Evolutionary conservation across 352 stramenopile genomes (phyloP).

Genomic region (Saprolegnia diclina): DNA sequence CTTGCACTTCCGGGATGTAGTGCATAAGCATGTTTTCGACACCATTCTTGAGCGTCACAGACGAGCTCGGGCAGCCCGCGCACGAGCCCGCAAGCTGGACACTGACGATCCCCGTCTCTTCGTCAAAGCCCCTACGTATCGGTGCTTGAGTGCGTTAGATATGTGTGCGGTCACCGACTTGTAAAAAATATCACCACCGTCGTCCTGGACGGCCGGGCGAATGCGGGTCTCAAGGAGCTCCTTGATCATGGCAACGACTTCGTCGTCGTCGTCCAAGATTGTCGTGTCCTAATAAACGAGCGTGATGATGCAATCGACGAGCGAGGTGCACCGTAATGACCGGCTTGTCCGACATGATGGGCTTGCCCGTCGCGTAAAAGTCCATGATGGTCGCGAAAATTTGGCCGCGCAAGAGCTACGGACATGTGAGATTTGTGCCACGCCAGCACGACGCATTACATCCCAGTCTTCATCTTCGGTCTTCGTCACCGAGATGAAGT

Average conservation of each 20-base stretch:
- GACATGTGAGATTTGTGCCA: background rate
- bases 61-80: slow-evolving; percentile 95
- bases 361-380: slow-evolving; percentile 89
- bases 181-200: slow-evolving; percentile 99
- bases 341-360: slow-evolving; percentile 85
- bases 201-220: slow-evolving; percentile 97
- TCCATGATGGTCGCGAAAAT: slow-evolving; percentile 98
- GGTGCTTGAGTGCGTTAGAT: background rate
- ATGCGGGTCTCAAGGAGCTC: slow-evolving; percentile 98
- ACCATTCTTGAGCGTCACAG: slow-evolving; percentile 98
- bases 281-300: slow-evolving; percentile 61
- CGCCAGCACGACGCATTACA: slow-evolving; percentile 40
- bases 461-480: slow-evolving; percentile 91
- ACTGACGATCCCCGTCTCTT: slow-evolving; percentile 87
- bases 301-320: background rate
- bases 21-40: slow-evolving; percentile 99
- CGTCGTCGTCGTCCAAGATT: slow-evolving; percentile 95
- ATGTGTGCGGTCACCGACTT: slow-evolving; percentile 31
- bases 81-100: slow-evolving; percentile 94
- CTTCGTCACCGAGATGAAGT: slow-evolving; percentile 99
- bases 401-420: slow-evolving; percentile 73
- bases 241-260: slow-evolving; percentile 99
- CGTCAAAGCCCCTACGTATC: slow-evolving; percentile 85
- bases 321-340: slow-evolving; percentile 54
- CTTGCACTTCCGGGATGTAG: slow-evolving; percentile 98